Percentiles rank a stretch among this genome's conserved stretches.
phyloP scores from a whole-genome alignment of 1,139 yeast species.

The Geotrichum phurueaensis region DNA sequence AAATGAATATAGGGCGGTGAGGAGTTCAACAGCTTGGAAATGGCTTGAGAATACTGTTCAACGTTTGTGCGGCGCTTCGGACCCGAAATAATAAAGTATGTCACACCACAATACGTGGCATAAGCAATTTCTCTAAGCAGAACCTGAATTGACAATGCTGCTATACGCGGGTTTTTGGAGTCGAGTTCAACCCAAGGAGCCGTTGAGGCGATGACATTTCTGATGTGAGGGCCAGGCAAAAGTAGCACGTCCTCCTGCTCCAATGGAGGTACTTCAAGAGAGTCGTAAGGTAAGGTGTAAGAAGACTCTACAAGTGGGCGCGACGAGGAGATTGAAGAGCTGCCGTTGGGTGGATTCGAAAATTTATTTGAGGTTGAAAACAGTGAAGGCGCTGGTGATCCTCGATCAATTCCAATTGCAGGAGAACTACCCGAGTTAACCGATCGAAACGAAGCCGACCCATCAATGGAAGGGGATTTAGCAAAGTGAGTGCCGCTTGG shows the following conservation, averaged over 20 bases:
- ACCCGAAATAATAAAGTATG: slow-evolving; percentile 51
- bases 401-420: slow-evolving; percentile 10
- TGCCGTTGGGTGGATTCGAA: slow-evolving; percentile 7
- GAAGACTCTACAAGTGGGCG: slow-evolving; percentile 5
- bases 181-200: slow-evolving; percentile 65
- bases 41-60: slow-evolving; percentile 44
- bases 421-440: slow-evolving; percentile 8
- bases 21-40: slow-evolving; percentile 32
- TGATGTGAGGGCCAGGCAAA: slow-evolving; percentile 37
- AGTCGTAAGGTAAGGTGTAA: slow-evolving; percentile 13
- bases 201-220: slow-evolving; percentile 45
- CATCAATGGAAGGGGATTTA: slow-evolving; percentile 15
- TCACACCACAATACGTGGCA: slow-evolving; percentile 51
- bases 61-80: slow-evolving; percentile 52
- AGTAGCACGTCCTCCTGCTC: slow-evolving; percentile 31
- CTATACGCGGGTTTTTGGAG: slow-evolving; percentile 42
- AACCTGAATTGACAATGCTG: slow-evolving; percentile 51
- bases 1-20: slow-evolving; percentile 32
- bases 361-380: slow-evolving; percentile 13
- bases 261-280: slow-evolving; percentile 16
- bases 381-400: slow-evolving; percentile 15
- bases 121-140: slow-evolving; percentile 51
- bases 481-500: slow-evolving; percentile 1
- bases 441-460: slow-evolving; percentile 12
- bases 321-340: slow-evolving; percentile 11